A percentile compares a stretch with the other conserved stretches of the same genome.
Evolutionary conservation across 441 rosid genomes (phyloP).

Genomic region (Manihot esculenta): DNA sequence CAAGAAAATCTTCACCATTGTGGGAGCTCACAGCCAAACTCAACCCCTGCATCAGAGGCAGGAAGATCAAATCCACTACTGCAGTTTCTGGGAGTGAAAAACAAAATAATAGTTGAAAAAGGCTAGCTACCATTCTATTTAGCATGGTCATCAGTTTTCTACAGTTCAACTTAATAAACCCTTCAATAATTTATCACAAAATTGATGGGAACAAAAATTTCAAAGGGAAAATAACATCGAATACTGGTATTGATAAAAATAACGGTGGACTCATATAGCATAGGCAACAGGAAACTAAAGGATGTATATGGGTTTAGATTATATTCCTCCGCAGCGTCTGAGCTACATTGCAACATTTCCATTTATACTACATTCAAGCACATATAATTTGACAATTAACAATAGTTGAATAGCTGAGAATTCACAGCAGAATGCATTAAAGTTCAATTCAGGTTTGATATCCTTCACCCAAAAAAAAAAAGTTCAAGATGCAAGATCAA

Average conservation of each 20-base stretch:
- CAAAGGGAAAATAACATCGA: neutral
- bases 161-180: neutral
- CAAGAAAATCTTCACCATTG: slow-evolving; percentile 76
- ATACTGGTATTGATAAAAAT: neutral
- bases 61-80: neutral
- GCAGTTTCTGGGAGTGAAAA: neutral
- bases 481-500: neutral
- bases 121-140: neutral
- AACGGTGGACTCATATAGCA: neutral
- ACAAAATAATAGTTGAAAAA: neutral
- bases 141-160: neutral
- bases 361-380: neutral
- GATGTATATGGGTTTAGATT: too few relatives aligned
- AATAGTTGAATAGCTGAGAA: neutral
- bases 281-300: slow-evolving; percentile 3
- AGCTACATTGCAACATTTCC: neutral
- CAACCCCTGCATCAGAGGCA: slow-evolving; percentile 59
- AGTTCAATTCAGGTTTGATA: neutral
- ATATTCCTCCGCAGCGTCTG: too few relatives aligned
- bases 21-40: slow-evolving; percentile 76
- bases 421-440: neutral
- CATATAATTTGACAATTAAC: neutral
- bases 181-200: neutral
- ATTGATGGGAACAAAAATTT: neutral
- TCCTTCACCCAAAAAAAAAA: neutral